phyloP scores from a whole-genome alignment of 31 red algal genomes.

The Endocladia muricata region DNA sequence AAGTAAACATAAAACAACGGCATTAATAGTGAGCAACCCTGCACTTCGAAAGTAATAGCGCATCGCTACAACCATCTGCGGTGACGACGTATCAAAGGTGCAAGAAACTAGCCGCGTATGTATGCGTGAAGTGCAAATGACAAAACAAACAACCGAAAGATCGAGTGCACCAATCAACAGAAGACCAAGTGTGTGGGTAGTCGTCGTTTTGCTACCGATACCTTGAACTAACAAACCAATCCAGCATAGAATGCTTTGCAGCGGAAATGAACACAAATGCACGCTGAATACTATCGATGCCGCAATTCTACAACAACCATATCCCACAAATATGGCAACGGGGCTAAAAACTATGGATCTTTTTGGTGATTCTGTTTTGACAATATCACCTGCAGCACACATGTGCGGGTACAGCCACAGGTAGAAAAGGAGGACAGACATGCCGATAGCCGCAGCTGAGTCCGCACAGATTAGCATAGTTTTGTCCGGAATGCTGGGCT shows the following conservation, averaged over 20 bases:
- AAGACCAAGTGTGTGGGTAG: neutral
- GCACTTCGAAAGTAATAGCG: neutral
- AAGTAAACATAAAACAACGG: neutral
- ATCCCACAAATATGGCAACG: no score
- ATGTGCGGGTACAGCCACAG: slow-evolving; percentile 5
- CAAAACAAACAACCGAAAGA: neutral
- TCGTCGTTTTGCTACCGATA: neutral
- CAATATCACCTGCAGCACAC: neutral
- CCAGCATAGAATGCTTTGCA: neutral
- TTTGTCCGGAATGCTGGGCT: neutral
- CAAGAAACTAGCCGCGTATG: neutral
- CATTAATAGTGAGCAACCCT: neutral
- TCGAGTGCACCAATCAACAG: neutral
- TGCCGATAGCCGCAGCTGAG: neutral
- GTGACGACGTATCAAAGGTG: neutral
- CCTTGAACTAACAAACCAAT: neutral
- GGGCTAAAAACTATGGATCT: no score
- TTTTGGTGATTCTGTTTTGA: neutral
- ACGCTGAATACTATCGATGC: neutral
- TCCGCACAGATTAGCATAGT: slow-evolving; percentile 3
- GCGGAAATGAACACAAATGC: neutral
- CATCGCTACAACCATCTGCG: neutral
- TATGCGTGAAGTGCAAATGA: neutral
- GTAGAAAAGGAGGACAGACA: neutral
- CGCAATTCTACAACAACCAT: no score